Base-by-base conservation (phyloP, 306 rosid species). In the Canavalia gladiata region DNA sequence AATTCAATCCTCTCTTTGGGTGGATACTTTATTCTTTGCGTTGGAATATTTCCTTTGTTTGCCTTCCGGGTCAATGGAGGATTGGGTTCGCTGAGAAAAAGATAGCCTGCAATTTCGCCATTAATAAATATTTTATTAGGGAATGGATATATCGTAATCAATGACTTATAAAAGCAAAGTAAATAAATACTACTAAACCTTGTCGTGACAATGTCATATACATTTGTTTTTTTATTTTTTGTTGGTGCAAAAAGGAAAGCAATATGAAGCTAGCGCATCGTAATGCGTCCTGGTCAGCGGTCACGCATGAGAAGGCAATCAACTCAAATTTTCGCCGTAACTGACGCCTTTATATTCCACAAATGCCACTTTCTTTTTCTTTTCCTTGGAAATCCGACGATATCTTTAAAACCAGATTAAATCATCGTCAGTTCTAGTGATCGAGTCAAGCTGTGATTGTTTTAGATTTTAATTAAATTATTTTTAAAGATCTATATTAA, bases 41-140 rank as follows among this genome's bases (percentile, higher is more conserved):
- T 83, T 74, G 59, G 74, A 80, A 83, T 78, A 55, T 56, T 18
- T 39, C 2, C n/a, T 54, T 81, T 86, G 82, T 81, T 75, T 67
- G 64, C 45, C 46, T 31, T 65, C 13, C 18, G 50, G 65, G 55
- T 37, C 11, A 72, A 4, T 42, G 69, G 47, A 37, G 77, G 58
- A 76, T 37, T 52, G 35, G 81, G 31, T 76, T 42, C 35, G 42
- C n/a, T 0, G 1, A 42, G 3, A 52, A 66, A 41, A 42, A 7
- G n/a, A 39, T 18, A 33, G 2, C 52, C 72, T 42, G n/a, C 9
- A 42, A 42, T 66, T 66, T 7, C 34, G 51, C 72, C 51, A 66
- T 8, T 66, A 66, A 65, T 64, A 63, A 7, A 6, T 64, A 0
- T 13, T 29, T n/a, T 13, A 41, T n/a, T 13, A 41, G 49, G 43